phyloP scores from a whole-genome alignment of 2,329 filamentous ascomycete genomes.

The Trichoderma atrobrunneum region DNA sequence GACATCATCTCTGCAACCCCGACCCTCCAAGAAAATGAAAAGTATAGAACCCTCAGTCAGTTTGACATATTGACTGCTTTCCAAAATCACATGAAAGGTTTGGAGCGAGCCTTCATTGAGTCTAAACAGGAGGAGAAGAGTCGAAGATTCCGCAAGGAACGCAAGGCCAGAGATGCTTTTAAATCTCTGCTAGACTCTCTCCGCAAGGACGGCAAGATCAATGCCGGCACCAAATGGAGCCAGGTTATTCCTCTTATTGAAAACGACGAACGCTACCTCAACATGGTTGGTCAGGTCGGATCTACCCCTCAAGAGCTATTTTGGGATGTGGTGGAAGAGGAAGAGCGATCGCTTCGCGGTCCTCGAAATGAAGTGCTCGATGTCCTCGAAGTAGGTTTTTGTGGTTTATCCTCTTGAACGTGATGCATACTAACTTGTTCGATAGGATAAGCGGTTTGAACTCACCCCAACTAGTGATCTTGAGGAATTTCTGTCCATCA shows the following conservation, averaged over 20 bases:
- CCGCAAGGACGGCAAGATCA: slow-evolving; percentile 73
- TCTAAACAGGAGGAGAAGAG: slow-evolving; percentile 84
- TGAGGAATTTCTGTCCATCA: slow-evolving; percentile 79
- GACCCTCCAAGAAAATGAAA: slow-evolving; percentile 75
- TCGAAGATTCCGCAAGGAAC: slow-evolving; percentile 74
- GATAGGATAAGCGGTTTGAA: slow-evolving; percentile 85
- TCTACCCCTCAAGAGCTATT: slow-evolving; percentile 89
- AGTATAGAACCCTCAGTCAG: slow-evolving; percentile 80
- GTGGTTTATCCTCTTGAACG: not conserved
- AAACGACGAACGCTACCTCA: slow-evolving; percentile 76
- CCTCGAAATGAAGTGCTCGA: slow-evolving; percentile 82
- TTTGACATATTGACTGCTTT: slow-evolving; percentile 90
- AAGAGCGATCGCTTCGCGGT: slow-evolving; percentile 80
- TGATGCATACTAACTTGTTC: slow-evolving; percentile 19
- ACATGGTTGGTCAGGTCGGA: slow-evolving; percentile 78
- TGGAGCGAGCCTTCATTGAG: slow-evolving; percentile 91
- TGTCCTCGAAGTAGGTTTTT: slow-evolving; percentile 72
- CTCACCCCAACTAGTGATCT: slow-evolving; percentile 81
- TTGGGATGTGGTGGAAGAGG: slow-evolving; percentile 92
- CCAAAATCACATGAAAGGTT: slow-evolving; percentile 88
- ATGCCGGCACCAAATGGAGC: slow-evolving; percentile 87
- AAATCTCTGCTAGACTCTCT: slow-evolving; percentile 72
- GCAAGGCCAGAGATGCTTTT: slow-evolving; percentile 82
- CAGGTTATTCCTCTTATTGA: slow-evolving; percentile 72
- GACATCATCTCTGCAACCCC: slow-evolving; percentile 73